Evolutionary conservation across 345 rosid species (phyloP), one percentile per base, ranked within the genome.

Genomic region (Citrus medica): DNA sequence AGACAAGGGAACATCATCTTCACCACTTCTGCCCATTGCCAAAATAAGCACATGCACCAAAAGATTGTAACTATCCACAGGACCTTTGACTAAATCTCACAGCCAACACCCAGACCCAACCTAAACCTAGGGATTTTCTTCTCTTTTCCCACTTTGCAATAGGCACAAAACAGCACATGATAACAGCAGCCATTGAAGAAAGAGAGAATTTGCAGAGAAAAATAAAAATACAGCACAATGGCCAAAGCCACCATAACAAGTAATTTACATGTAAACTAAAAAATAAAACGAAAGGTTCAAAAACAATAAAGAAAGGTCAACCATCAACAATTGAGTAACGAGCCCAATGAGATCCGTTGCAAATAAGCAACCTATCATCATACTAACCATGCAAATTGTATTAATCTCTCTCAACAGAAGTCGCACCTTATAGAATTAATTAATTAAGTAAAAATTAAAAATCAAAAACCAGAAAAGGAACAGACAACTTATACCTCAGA

Each of bases 401-500:
- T 76, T 17, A 46, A 58, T 59, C n/a, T 53, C 24, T 21, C 27
- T 8, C 19, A 24, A 27, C 19, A 40, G 22, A 60, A 59, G 22
- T 59, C 7, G 6, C 8, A 28, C 16, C 37, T 3, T 4, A 33
- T 14, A 21, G 24, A 30, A 17, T 53, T 53, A 16, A 17, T 53
- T 53, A 16, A 53, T 53, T 17, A 16, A 1, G 21, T 4, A 12
- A 67, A 10, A 33, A 58, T 25, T 17, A 38, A 69, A 66, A 22
- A 74, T 40, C 64, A 37, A 25, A 68, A 75, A 48, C 69, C 69
- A 74, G 73, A 33, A 33, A 70, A 27, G 56, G 74, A 67, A 62
- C 4, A n/a, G 77, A 62, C 81, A 60, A 74, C 17, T 71, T 79
- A 68, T 85, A 94, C 99, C 99, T 97, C 98, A 30, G 98, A 86